phyloP scores from a whole-genome alignment of 1,139 yeast genomes.

The Yamadazyma triangularis region DNA sequence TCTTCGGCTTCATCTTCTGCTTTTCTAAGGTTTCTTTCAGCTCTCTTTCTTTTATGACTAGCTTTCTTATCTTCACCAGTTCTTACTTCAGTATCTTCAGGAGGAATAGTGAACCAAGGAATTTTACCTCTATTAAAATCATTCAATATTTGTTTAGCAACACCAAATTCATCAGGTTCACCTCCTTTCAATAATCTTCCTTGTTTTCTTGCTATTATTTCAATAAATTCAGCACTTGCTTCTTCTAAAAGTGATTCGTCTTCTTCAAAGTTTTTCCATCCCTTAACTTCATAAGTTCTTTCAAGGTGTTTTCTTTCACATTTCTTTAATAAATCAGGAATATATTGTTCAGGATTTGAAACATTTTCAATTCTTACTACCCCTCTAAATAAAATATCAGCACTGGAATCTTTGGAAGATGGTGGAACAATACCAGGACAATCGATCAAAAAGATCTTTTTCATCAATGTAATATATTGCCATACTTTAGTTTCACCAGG shows the following conservation, averaged over 20 bases:
- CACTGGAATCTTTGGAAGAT: conserved; percentile 77
- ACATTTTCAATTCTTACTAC: conserved; percentile 98
- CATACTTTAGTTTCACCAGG: conserved; percentile 99
- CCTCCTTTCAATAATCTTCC: conserved; percentile 96
- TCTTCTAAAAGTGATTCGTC: conserved; percentile 33
- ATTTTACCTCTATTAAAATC: conserved; percentile 97
- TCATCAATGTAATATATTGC: conserved; percentile 98
- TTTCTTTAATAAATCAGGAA: conserved; percentile 79
- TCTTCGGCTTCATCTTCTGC: conserved; percentile 10
- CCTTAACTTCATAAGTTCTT: conserved; percentile 90
- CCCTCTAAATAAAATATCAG: conserved; percentile 94
- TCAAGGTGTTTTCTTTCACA: conserved; percentile 90
- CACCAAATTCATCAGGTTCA: conserved; percentile 94
- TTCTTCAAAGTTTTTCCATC: conserved; percentile 65
- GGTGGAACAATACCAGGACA: conserved; percentile 99
- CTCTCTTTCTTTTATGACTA: conserved; percentile 48
- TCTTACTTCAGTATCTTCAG: conserved; percentile 58
- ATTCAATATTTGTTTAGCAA: conserved; percentile 83
- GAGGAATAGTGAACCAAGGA: conserved; percentile 98
- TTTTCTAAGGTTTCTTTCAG: conserved; percentile 29
- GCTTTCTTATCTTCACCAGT: conserved; percentile 56
- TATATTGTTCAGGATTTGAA: conserved; percentile 90
- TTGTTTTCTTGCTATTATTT: conserved; percentile 83
- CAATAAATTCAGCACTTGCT: conserved; percentile 79
- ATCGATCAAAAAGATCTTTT: conserved; percentile 88